Evolutionary conservation across 148 eudicot genomes (phyloP).

Genomic region (Vaccinium macrocarpon): DNA sequence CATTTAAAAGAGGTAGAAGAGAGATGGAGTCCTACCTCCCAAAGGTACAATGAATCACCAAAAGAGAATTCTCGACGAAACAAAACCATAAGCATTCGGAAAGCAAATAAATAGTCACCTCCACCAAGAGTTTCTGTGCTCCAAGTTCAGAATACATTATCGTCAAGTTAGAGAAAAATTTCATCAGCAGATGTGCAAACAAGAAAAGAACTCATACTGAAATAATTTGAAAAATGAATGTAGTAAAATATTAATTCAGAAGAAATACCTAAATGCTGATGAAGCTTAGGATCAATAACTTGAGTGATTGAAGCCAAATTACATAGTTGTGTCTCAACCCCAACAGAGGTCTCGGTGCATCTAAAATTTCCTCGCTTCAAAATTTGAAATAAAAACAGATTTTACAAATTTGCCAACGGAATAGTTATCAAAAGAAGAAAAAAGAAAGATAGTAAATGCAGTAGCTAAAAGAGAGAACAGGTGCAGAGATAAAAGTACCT

Average conservation of each 20-base stretch:
- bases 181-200: not conserved
- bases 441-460: not conserved
- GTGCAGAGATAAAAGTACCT: not conserved
- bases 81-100: conserved; percentile 96
- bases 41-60: conserved; percentile 83
- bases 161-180: not conserved
- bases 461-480: not conserved
- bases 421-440: not conserved
- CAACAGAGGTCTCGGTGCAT: conserved; percentile 78
- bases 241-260: conserved; percentile 3
- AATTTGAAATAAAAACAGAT: conserved; percentile 32
- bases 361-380: conserved; percentile 87
- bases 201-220: not conserved
- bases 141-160: conserved; percentile 10
- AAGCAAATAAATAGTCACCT: conserved; percentile 87
- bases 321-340: conserved; percentile 77
- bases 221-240: not conserved
- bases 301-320: conserved; percentile 76
- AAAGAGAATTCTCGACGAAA: conserved; percentile 96
- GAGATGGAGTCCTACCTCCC: conserved; percentile 64
- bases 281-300: conserved; percentile 91
- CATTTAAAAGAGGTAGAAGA: not conserved
- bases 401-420: conserved; percentile 23
- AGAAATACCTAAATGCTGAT: conserved; percentile 73
- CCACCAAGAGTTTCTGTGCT: conserved; percentile 75